Evolutionary conservation across 306 rosid genomes (phyloP).

Genomic region (Cicer judaicum): DNA sequence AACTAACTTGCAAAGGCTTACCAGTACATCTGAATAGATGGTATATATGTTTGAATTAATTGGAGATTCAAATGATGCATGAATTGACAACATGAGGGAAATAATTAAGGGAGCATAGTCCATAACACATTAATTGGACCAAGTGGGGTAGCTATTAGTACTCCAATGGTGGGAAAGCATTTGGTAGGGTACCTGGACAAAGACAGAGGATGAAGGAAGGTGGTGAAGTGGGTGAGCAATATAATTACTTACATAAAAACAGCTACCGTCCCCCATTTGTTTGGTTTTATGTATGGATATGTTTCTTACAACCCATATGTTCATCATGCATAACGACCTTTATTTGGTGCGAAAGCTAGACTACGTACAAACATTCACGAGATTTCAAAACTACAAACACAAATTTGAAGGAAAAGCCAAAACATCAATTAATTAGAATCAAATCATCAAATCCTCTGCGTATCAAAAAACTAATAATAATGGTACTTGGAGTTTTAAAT

Average conservation of each 20-base stretch:
- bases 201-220: constrained; percentile 2
- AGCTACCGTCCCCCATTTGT: constrained; percentile 6
- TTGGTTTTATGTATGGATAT: neutral
- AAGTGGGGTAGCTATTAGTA: constrained; percentile 10
- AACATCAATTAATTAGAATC: neutral
- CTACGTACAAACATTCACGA: neutral
- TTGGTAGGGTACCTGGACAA: constrained; percentile 10
- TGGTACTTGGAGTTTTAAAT: no score
- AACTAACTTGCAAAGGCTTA: no score
- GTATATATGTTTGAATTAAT: neutral
- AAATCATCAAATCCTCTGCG: no score
- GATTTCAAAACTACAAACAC: neutral
- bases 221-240: constrained; percentile 36
- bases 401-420: neutral
- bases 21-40: no score
- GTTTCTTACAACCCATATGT: constrained; percentile 29
- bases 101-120: constrained; percentile 32
- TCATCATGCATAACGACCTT: neutral
- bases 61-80: constrained; percentile 1
- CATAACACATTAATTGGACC: neutral
- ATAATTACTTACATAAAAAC: constrained; percentile 36
- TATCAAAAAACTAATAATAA: no score
- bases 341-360: constrained; percentile 5
- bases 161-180: neutral
- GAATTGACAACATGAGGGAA: constrained; percentile 7